Conservation (phyloP, 1,139 yeast genomes). For the Suhomyces panamericanus region DNA sequence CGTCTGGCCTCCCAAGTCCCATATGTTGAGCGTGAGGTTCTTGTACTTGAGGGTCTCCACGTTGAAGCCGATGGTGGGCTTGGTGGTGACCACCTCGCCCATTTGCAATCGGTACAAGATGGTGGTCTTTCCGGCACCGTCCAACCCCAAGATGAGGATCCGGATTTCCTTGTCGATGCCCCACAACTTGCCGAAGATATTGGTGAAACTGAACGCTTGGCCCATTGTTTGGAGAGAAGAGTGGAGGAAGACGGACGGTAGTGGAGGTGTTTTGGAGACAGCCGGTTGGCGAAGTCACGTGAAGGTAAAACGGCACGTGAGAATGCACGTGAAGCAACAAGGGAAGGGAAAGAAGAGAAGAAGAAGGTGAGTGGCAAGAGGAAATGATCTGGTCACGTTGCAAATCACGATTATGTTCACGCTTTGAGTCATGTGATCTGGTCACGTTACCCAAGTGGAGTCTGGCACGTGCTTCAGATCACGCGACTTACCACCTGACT, state of each 20-base stretch:
- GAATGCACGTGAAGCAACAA: not conserved
- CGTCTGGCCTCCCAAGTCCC: slow-evolving; percentile 98
- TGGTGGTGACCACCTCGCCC: slow-evolving; percentile 93
- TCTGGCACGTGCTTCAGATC: too few relatives aligned
- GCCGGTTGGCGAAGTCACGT: slow-evolving; percentile 1
- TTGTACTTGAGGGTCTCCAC: slow-evolving; percentile 92
- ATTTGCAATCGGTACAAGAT: slow-evolving; percentile 86
- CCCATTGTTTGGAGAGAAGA: slow-evolving; percentile 52
- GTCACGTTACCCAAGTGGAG: too few relatives aligned
- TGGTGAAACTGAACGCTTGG: slow-evolving; percentile 70
- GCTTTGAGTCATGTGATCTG: too few relatives aligned
- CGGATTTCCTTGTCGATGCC: slow-evolving; percentile 88
- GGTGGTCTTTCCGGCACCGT: slow-evolving; percentile 98
- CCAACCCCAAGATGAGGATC: slow-evolving; percentile 87
- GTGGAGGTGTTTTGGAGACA: not conserved
- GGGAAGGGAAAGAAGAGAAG: too few relatives aligned
- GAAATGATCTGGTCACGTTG: too few relatives aligned
- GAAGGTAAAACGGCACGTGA: not conserved
- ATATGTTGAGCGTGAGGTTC: slow-evolving; percentile 80
- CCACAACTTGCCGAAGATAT: slow-evolving; percentile 84
- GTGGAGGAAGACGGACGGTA: not conserved
- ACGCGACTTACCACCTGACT: not conserved
- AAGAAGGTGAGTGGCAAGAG: too few relatives aligned
- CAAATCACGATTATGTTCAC: too few relatives aligned
- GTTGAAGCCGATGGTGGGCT: slow-evolving; percentile 93